Conservation (phyloP, 2,329 filamentous ascomycete genomes). For the Talaromyces sp. region DNA sequence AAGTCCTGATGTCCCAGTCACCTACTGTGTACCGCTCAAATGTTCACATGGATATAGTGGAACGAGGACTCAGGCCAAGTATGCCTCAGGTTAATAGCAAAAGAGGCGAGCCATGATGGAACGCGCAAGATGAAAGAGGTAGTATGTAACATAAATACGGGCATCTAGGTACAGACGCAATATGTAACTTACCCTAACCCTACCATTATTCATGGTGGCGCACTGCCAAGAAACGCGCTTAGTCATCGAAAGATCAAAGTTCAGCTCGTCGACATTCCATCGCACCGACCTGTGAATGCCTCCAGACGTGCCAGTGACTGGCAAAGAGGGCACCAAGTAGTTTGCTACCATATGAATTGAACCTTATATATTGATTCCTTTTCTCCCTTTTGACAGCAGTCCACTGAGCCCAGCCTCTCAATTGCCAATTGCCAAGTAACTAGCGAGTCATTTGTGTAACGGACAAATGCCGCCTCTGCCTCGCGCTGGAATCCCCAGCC, state of each 20-base stretch:
- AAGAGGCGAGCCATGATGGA: not conserved
- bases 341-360: not conserved
- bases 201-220: too few relatives aligned
- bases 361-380: not conserved
- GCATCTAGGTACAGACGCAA: not conserved
- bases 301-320: not conserved
- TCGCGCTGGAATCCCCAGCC: slow-evolving; percentile 24
- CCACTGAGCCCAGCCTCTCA: not conserved
- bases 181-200: not conserved
- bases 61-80: not conserved
- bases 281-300: not conserved
- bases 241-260: slow-evolving; percentile 6
- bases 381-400: not conserved
- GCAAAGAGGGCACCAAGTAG: slow-evolving; percentile 3
- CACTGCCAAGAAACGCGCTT: slow-evolving; percentile 1
- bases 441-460: not conserved
- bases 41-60: not conserved
- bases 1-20: not conserved
- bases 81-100: not conserved
- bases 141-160: not conserved
- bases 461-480: slow-evolving; percentile 41
- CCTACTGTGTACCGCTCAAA: not conserved
- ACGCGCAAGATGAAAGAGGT: not conserved
- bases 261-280: slow-evolving; percentile 7
- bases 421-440: slow-evolving; percentile 6